These are phyloP conservation scores for Cylindrotheca fusiformis DNA, from an alignment of 108 stramenopile species.

Conservation along the genomic window DNA sequence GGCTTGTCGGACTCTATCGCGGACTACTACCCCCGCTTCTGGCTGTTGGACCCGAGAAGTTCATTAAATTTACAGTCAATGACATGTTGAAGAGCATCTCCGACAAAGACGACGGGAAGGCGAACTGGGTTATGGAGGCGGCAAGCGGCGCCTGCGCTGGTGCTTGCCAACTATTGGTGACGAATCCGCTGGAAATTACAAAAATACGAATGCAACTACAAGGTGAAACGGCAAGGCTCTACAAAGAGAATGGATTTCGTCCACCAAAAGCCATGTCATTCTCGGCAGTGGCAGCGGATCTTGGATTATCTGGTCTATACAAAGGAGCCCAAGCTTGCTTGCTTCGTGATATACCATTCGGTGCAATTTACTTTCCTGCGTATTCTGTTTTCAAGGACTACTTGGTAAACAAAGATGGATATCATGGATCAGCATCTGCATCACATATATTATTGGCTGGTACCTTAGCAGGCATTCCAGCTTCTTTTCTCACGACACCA, in stretches of 20 bases:
- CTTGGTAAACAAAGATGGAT: background rate
- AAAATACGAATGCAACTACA: conserved; percentile 68
- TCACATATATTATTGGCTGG: conserved; percentile 33
- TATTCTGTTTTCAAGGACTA: conserved; percentile 45
- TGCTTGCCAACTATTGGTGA: conserved; percentile 58
- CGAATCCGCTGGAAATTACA: conserved; percentile 72
- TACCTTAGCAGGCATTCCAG: conserved; percentile 45
- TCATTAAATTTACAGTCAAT: conserved; percentile 57
- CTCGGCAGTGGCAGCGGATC: conserved; percentile 26
- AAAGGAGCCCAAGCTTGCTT: conserved; percentile 56
- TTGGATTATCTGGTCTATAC: conserved; percentile 57
- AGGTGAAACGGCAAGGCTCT: conserved; percentile 25
- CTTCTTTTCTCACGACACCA: conserved; percentile 66
- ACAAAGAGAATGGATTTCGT: conserved; percentile 8
- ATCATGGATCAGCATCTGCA: background rate
- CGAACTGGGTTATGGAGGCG: conserved; percentile 25
- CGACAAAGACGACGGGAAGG: conserved; percentile 1
- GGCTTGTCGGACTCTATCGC: conserved; percentile 41
- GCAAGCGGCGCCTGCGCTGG: conserved; percentile 61
- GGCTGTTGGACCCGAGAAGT: conserved; percentile 66
- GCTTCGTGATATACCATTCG: conserved; percentile 63
- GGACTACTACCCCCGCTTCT: conserved; percentile 51
- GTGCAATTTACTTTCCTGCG: conserved; percentile 60
- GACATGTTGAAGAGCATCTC: conserved; percentile 26
- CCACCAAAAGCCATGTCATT: conserved; percentile 14